phyloP scores from a whole-genome alignment of 495 filamentous ascomycete genomes.

The Sabuloglossum arenarium region DNA sequence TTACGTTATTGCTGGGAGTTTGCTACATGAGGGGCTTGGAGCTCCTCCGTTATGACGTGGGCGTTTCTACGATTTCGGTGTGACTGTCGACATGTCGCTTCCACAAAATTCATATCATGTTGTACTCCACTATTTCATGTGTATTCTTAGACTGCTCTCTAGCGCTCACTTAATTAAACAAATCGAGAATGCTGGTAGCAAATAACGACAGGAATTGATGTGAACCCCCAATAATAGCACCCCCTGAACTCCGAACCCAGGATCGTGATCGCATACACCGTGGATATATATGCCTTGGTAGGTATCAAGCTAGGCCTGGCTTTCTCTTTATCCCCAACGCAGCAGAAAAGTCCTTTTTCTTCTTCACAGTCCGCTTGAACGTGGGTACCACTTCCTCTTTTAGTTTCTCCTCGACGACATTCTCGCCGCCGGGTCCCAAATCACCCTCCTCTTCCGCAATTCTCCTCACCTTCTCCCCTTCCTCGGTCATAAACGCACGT shows the following conservation, averaged over 20 bases:
- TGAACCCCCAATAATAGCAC: no score
- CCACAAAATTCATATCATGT: no score
- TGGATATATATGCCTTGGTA: neutral
- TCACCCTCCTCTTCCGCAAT: conserved; percentile 23
- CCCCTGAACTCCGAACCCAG: no score
- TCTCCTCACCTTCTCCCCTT: conserved; percentile 31
- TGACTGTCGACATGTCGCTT: no score
- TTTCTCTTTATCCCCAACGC: conserved; percentile 87
- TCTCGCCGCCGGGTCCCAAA: neutral
- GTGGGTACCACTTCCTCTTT: conserved; percentile 20
- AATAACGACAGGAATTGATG: no score
- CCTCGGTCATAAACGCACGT: conserved; percentile 50
- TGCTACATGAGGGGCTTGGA: no score
- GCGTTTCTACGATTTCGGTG: no score
- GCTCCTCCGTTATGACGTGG: no score
- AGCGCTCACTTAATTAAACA: no score
- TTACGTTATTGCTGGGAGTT: no score
- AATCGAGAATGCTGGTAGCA: neutral
- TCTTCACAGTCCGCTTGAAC: conserved; percentile 62
- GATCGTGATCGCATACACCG: neutral
- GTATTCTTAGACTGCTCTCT: no score
- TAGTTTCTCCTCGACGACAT: conserved; percentile 12
- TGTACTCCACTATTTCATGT: no score
- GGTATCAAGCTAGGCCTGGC: conserved; percentile 14
- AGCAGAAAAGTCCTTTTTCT: conserved; percentile 56